A percentile compares a stretch with the other conserved stretches of the same genome.
These are phyloP conservation scores for Sarocladium brachiariae DNA, from an alignment of 2,329 filamentous ascomycete species.

Conservation along the genomic window DNA sequence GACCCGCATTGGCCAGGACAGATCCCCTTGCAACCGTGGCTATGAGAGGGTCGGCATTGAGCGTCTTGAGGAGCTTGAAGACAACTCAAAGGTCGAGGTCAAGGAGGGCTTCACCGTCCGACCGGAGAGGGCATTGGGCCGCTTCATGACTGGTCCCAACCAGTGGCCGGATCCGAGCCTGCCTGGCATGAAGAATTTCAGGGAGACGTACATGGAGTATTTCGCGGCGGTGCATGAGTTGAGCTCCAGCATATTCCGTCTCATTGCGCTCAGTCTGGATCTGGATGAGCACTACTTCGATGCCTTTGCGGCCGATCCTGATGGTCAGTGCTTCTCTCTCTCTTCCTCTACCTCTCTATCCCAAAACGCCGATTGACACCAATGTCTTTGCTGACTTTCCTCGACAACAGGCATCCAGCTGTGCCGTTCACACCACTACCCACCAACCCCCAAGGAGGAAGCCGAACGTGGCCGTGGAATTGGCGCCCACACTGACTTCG, in stretches of 20 bases:
- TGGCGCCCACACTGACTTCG: constrained; percentile 47
- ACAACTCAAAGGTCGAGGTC: background rate
- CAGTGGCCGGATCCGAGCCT: background rate
- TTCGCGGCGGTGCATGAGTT: background rate
- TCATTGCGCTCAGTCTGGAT: background rate
- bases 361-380: background rate
- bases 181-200: background rate
- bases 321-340: background rate
- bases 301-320: background rate
- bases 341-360: background rate
- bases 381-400: background rate
- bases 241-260: background rate
- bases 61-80: background rate
- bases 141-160: background rate
- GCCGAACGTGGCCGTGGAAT: constrained; percentile 18
- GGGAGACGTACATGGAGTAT: background rate
- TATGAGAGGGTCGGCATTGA: background rate
- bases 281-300: background rate
- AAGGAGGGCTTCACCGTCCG: background rate
- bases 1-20: background rate
- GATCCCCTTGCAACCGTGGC: background rate
- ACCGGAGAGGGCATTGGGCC: background rate
- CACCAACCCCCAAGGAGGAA: background rate
- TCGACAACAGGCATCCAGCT: background rate
- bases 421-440: background rate